A percentile compares a stretch with the other conserved stretches of the same genome.
phyloP scores from a whole-genome alignment of 345 rosid genomes.

The Hevea brasiliensis region DNA sequence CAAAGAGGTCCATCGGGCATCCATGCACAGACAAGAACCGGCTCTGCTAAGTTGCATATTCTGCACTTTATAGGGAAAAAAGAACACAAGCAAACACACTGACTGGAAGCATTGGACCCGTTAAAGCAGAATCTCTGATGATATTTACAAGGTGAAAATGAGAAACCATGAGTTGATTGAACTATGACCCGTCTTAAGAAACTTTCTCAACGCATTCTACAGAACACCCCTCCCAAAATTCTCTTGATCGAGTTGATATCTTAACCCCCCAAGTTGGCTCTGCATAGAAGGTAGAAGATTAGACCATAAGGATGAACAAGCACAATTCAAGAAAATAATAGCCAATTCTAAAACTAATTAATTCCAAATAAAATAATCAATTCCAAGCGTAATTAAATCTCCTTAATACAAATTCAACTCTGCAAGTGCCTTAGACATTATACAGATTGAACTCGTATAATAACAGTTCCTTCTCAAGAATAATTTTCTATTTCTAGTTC shows the following conservation, averaged over 20 bases:
- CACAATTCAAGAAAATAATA: neutral
- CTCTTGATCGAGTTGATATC: slow-evolving; percentile 31
- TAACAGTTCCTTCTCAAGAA: neutral
- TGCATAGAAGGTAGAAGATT: slow-evolving; percentile 29
- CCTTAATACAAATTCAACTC: neutral
- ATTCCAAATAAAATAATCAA: neutral
- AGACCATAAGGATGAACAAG: neutral
- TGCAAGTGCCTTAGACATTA: too few species aligned
- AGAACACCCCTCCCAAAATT: slow-evolving; percentile 31
- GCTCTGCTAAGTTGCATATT: slow-evolving; percentile 30
- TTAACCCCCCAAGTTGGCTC: slow-evolving; percentile 37
- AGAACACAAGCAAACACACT: slow-evolving; percentile 46
- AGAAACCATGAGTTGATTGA: slow-evolving; percentile 40
- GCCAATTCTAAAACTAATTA: neutral
- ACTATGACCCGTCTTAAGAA: slow-evolving; percentile 22
- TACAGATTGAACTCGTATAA: neutral
- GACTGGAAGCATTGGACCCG: slow-evolving; percentile 40
- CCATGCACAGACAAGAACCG: slow-evolving; percentile 30
- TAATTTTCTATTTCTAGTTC: neutral
- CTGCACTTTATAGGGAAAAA: slow-evolving; percentile 32
- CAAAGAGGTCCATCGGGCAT: slow-evolving; percentile 28
- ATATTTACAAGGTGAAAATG: slow-evolving; percentile 39
- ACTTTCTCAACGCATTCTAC: slow-evolving; percentile 31
- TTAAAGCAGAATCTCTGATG: slow-evolving; percentile 31
- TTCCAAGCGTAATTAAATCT: neutral